Evolutionary conservation across 306 rosid species (phyloP).

Genomic region (Cicer cuneatum): DNA sequence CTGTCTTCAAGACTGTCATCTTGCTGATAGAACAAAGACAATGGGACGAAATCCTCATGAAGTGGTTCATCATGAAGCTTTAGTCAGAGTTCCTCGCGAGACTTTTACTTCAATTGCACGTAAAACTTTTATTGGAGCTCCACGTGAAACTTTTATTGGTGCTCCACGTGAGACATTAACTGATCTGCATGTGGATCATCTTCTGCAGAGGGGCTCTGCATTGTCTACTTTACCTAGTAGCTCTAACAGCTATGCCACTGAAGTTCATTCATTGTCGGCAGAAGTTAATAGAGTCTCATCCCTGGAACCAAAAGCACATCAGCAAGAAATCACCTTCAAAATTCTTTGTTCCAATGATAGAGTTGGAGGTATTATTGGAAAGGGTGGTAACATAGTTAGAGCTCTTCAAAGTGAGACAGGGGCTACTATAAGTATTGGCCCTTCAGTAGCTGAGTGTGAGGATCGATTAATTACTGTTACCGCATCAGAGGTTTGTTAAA

Average conservation of each 20-base stretch:
- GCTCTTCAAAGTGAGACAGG: conserved; percentile 93
- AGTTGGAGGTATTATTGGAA: conserved; percentile 96
- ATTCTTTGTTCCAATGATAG: conserved; percentile 81
- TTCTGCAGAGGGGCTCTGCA: conserved; percentile 57
- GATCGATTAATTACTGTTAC: conserved; percentile 77
- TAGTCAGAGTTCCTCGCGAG: conserved; percentile 37
- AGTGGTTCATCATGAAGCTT: conserved; percentile 53
- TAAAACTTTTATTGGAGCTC: conserved; percentile 43
- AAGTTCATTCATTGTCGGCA: conserved; percentile 60
- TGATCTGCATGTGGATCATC: conserved; percentile 59
- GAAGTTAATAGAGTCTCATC: conserved; percentile 67
- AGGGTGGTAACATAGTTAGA: conserved; percentile 80
- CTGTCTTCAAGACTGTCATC: conserved; percentile 73
- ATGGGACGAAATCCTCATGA: conserved; percentile 63
- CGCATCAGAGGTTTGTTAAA: conserved; percentile 81
- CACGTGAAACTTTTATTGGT: conserved; percentile 46
- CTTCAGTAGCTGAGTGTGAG: conserved; percentile 70
- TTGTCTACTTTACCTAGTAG: conserved; percentile 58
- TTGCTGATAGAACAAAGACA: conserved; percentile 58
- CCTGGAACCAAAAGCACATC: conserved; percentile 54
- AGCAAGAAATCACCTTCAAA: conserved; percentile 75
- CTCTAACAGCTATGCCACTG: conserved; percentile 64
- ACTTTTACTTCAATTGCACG: conserved; percentile 41
- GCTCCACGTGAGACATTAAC: conserved; percentile 48
- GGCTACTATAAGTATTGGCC: conserved; percentile 75